A percentile compares a stretch with the other conserved stretches of the same genome.
Conservation (phyloP, 192 early-diverging fungal genomes). For the Rhizoclosmatium sp. region DNA sequence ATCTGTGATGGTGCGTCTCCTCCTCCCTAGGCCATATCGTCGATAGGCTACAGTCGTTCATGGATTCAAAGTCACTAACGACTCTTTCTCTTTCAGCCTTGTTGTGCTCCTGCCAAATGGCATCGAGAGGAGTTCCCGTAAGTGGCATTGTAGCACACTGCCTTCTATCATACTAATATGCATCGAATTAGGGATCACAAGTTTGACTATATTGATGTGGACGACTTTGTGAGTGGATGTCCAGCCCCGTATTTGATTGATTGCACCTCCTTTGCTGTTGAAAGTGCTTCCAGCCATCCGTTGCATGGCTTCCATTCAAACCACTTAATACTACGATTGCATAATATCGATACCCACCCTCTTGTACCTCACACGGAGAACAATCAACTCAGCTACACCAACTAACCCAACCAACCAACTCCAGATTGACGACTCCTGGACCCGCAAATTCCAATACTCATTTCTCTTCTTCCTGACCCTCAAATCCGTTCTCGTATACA, state of each 20-base stretch:
- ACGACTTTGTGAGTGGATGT: conserved; percentile 63
- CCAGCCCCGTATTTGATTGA: background rate
- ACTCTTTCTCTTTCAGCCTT: background rate
- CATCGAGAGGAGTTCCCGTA: conserved; percentile 3
- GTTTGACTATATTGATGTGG: conserved; percentile 86
- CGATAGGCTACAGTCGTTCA: no score
- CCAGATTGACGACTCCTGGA: conserved; percentile 26
- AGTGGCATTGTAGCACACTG: background rate
- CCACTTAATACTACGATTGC: background rate
- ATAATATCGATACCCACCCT: background rate
- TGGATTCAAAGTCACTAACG: no score
- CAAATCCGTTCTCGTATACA: conserved; percentile 77
- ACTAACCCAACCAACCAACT: background rate
- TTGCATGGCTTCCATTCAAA: background rate
- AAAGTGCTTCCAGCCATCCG: background rate
- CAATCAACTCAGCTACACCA: no score
- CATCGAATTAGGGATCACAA: conserved; percentile 74
- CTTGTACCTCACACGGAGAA: background rate
- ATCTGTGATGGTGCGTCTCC: no score
- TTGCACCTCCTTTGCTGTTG: background rate
- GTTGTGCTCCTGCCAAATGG: conserved; percentile 3
- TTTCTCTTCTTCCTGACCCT: conserved; percentile 70
- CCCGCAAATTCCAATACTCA: conserved; percentile 58
- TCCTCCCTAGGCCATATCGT: no score
- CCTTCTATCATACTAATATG: no score